Evolutionary conservation across 768 basidiomycete genomes (phyloP), one percentile per base, ranked within the genome.

Genomic region (Lentinula aciculospora): DNA sequence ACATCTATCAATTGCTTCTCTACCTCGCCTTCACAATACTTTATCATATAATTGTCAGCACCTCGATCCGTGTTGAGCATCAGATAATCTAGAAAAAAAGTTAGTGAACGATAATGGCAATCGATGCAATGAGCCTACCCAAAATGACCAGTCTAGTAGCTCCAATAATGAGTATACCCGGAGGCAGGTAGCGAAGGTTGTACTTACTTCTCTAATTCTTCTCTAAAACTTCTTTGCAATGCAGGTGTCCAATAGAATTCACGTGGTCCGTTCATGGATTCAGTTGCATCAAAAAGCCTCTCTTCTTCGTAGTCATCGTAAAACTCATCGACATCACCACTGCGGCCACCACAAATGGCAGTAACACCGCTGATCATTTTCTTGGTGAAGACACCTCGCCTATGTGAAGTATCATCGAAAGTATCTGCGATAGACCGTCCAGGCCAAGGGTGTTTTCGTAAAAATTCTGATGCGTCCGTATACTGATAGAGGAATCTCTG

Each of bases 11-110:
- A 76, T 0, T 84, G 73, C 23, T 53, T 91, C 61, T 91, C 89
- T 58, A 89, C 88, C 39, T 83, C 84, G 44, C 81, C 86, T 71
- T 90, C 88, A 67, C 92, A 93, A 67, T 86, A 91, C 69, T 91
- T 93, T 72, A 94, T 88, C 92, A 94, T 94, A 70, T 89, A 94
- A 69, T 93, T 60, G 55, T 60, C 62, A 15, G 61, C 53, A 36
- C 81, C 87, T 51, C 92, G 84, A 67, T 94, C 93, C 19, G 94
- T 95, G 69, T 94, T 95, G 53, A 92, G 83, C 88, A 95, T 95
- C 44, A 96, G 77, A 71, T 89, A 93, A 71, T 95, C 92, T 89
- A 60, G n/a, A n/a, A 23, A 57, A 1, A 21, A 17, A 40, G 58
- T 62, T 34, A 25, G 19, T 28, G 53, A 23, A 44, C 1, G 25